Conservation (phyloP, 2,329 filamentous ascomycete species). For the Alternaria sp. region DNA sequence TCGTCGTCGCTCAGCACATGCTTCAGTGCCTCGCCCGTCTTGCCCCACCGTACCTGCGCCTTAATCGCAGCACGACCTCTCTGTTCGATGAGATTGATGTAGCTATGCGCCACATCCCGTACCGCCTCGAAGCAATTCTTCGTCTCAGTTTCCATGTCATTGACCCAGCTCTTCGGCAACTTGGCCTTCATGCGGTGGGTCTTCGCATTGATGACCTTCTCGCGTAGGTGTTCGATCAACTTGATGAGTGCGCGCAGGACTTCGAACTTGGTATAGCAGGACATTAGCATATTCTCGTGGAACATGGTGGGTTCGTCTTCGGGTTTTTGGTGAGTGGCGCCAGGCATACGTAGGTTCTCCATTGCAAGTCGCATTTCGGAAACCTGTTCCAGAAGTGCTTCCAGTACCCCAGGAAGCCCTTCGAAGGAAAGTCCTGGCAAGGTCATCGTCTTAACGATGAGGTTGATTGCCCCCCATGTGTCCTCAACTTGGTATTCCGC, state of each 20-base stretch:
- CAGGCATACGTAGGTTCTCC: slow-evolving; percentile 14
- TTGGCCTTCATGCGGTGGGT: slow-evolving; percentile 20
- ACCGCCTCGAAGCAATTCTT: slow-evolving; percentile 22
- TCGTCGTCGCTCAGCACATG: slow-evolving; percentile 29
- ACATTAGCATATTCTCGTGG: slow-evolving; percentile 32
- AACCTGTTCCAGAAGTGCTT: slow-evolving; percentile 3
- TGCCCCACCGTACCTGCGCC: slow-evolving; percentile 28
- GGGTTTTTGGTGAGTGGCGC: slow-evolving; percentile 5
- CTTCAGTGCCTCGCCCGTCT: slow-evolving; percentile 29
- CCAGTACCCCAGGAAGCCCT: not conserved
- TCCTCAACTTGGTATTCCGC: not conserved
- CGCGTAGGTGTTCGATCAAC: slow-evolving; percentile 18
- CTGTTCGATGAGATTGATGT: slow-evolving; percentile 29
- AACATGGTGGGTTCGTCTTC: slow-evolving; percentile 25
- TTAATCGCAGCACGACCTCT: slow-evolving; percentile 28
- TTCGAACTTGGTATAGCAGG: slow-evolving; percentile 34
- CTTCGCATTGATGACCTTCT: slow-evolving; percentile 24
- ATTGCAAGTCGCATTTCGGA: slow-evolving; percentile 15
- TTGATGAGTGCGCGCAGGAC: slow-evolving; percentile 21
- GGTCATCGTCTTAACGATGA: not conserved
- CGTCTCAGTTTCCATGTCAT: slow-evolving; percentile 13
- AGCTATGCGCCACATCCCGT: slow-evolving; percentile 16
- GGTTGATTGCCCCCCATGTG: not conserved
- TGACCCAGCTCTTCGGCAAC: slow-evolving; percentile 23
- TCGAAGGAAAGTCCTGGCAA: not conserved